A percentile compares a stretch with the other conserved stretches of the same genome.
These are phyloP conservation scores for Creolimax fragrantissima DNA, from an alignment of 78 protist species.

Conservation along the genomic window DNA sequence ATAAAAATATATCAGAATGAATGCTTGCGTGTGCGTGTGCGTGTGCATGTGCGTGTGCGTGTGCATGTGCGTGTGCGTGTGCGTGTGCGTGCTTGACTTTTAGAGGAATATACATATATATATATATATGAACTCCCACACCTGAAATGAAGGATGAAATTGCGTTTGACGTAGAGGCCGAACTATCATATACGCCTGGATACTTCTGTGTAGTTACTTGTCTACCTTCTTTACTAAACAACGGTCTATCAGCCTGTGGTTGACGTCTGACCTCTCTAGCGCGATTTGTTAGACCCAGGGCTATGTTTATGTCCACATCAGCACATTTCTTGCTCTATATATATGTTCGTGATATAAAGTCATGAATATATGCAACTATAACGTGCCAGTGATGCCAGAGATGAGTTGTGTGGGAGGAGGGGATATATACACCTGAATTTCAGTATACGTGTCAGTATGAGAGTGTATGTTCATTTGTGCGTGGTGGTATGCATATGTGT, in stretches of 20 bases:
- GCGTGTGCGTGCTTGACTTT: neutral
- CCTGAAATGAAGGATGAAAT: neutral
- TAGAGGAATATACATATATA: neutral
- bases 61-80: neutral
- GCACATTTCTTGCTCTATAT: neutral
- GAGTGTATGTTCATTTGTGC: no score
- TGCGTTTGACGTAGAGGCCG: neutral
- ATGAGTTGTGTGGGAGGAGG: no score
- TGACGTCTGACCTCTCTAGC: neutral
- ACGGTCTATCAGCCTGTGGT: neutral
- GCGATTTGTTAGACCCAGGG: neutral
- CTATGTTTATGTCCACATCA: neutral
- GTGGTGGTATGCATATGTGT: no score
- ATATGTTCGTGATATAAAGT: no score
- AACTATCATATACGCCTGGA: neutral
- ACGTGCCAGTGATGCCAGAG: no score
- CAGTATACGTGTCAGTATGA: no score
- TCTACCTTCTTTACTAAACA: neutral
- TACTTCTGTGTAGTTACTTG: neutral
- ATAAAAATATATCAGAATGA: neutral
- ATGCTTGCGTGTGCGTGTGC: conserved; percentile 1
- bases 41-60: neutral
- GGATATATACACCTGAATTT: no score
- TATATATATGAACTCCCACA: neutral
- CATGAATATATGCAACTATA: no score